A percentile compares a stretch with the other conserved stretches of the same genome.
These are phyloP conservation scores for Arabidopsis lyrata DNA, from an alignment of 441 rosid genomes.

Conservation along the genomic window DNA sequence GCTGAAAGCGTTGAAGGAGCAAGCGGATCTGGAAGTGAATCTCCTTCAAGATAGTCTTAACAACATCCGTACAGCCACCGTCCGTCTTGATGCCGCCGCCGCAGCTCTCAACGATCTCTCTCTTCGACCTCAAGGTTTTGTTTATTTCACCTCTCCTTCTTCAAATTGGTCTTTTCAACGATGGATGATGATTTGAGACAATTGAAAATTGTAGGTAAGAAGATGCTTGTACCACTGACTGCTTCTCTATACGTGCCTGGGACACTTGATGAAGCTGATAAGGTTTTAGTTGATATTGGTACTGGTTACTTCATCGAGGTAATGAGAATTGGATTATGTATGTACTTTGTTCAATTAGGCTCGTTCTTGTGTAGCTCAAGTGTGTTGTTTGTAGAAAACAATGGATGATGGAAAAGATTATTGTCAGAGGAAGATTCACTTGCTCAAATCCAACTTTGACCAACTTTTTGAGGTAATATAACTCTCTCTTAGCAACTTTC, in stretches of 20 bases:
- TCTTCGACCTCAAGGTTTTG: slow-evolving; percentile 68
- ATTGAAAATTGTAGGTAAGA: slow-evolving; percentile 53
- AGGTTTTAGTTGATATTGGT: slow-evolving; percentile 89
- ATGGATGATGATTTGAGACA: not conserved
- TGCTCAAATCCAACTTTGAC: slow-evolving; percentile 90
- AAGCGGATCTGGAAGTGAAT: slow-evolving; percentile 85
- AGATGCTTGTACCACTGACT: slow-evolving; percentile 89
- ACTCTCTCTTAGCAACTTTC: not conserved
- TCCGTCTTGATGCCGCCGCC: slow-evolving; percentile 82
- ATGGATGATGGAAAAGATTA: slow-evolving; percentile 91
- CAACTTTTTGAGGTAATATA: slow-evolving; percentile 83
- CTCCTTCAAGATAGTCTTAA: slow-evolving; percentile 93
- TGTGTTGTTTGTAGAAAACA: slow-evolving; percentile 64
- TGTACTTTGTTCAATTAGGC: not conserved
- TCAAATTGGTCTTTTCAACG: not conserved
- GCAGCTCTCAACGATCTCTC: slow-evolving; percentile 86
- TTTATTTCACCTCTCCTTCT: not conserved
- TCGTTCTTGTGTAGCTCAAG: slow-evolving; percentile 2
- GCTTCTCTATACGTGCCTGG: slow-evolving; percentile 96
- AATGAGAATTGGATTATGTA: not conserved
- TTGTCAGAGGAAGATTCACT: slow-evolving; percentile 88
- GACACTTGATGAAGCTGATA: slow-evolving; percentile 77
- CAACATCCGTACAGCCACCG: slow-evolving; percentile 91
- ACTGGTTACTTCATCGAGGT: slow-evolving; percentile 99
- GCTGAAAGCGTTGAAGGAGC: slow-evolving; percentile 86